phyloP scores from a whole-genome alignment of 768 basidiomycete species.

The Mycena sanguinolenta region DNA sequence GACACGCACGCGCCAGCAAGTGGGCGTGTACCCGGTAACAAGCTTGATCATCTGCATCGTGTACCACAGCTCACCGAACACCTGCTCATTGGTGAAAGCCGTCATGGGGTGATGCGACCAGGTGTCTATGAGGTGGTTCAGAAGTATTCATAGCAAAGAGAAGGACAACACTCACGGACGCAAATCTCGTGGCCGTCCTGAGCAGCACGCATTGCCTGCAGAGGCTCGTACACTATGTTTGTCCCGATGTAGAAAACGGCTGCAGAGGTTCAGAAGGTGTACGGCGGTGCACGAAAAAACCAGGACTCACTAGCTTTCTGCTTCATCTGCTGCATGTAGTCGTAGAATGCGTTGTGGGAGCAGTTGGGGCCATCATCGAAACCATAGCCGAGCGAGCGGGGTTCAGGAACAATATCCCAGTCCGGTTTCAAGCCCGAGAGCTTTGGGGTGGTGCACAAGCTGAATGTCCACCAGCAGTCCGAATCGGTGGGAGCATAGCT shows the following conservation, averaged over 20 bases:
- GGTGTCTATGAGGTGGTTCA: slow-evolving; percentile 49
- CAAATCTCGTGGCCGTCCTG: slow-evolving; percentile 72
- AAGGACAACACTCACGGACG: slow-evolving; percentile 59
- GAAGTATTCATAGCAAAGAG: not conserved
- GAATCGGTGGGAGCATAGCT: slow-evolving; percentile 53
- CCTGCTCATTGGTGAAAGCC: slow-evolving; percentile 69
- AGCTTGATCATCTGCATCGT: slow-evolving; percentile 67
- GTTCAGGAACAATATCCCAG: slow-evolving; percentile 64
- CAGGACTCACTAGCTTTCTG: slow-evolving; percentile 70
- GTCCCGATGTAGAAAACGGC: slow-evolving; percentile 76
- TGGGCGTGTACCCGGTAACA: slow-evolving; percentile 67
- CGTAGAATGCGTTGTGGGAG: slow-evolving; percentile 73
- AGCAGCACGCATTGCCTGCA: slow-evolving; percentile 66
- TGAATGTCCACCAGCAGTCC: slow-evolving; percentile 67
- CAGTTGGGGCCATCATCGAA: slow-evolving; percentile 80
- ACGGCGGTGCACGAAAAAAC: not conserved
- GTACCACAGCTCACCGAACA: slow-evolving; percentile 86
- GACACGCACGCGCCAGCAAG: slow-evolving; percentile 67
- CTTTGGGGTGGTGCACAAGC: slow-evolving; percentile 64
- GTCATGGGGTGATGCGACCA: slow-evolving; percentile 76
- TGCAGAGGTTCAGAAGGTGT: slow-evolving; percentile 33
- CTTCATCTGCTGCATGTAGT: slow-evolving; percentile 62
- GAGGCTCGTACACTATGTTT: slow-evolving; percentile 68
- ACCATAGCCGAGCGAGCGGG: slow-evolving; percentile 67
- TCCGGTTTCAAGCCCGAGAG: slow-evolving; percentile 57